Conservation (phyloP, 1,284 basidiomycete species). For the Ustilago hordei region DNA sequence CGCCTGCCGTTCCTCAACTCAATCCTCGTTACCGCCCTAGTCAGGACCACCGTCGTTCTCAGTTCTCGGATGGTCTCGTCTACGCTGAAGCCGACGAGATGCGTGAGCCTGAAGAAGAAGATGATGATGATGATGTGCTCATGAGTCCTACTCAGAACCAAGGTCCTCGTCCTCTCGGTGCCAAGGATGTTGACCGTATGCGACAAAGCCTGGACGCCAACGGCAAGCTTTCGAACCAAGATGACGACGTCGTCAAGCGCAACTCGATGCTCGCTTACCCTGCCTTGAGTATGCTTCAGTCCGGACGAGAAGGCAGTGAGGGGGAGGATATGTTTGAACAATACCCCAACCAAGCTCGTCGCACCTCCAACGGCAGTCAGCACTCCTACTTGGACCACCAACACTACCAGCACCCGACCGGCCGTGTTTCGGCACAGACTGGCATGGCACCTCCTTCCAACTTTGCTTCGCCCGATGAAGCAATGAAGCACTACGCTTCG, state of each 20-base stretch:
- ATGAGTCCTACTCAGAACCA: conserved; percentile 65
- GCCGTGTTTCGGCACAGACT: conserved; percentile 38
- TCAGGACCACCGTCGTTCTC: conserved; percentile 39
- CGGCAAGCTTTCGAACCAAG: conserved; percentile 26
- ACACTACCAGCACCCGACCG: conserved; percentile 37
- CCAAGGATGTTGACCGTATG: conserved; percentile 52
- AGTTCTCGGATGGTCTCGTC: conserved; percentile 45
- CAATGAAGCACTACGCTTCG: conserved; percentile 63
- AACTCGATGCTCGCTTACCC: conserved; percentile 64
- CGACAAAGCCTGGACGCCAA: conserved; percentile 51
- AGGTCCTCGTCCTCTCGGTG: conserved; percentile 44
- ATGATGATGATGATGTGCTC: conserved; percentile 48
- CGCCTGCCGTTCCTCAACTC: conserved; percentile 52
- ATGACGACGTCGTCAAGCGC: conserved; percentile 31
- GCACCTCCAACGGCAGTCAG: conserved; percentile 19
- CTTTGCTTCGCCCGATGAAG: conserved; percentile 61
- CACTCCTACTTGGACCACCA: conserved; percentile 52
- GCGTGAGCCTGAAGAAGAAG: conserved; percentile 18
- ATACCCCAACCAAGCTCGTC: conserved; percentile 18
- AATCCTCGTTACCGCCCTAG: conserved; percentile 40
- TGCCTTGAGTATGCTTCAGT: conserved; percentile 54
- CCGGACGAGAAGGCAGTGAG: conserved; percentile 47
- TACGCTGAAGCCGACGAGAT: conserved; percentile 43
- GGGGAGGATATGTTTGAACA: conserved; percentile 54
- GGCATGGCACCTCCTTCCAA: conserved; percentile 62